Base-by-base conservation (phyloP, 129 eudicot species). In the Silybum marianum region DNA sequence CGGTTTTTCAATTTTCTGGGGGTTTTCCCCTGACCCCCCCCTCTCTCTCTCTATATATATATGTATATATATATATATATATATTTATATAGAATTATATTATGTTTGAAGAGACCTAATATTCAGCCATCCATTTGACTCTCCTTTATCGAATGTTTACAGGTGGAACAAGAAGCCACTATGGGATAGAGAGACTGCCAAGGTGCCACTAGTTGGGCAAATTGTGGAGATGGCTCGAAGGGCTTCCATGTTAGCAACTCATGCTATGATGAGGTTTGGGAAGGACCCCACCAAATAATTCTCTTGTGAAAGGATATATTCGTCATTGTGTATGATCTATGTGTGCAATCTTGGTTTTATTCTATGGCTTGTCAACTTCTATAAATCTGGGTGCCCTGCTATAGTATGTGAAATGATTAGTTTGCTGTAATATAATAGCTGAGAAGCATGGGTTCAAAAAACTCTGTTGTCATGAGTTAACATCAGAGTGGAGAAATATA, bases 121-220 rank as follows among this genome's bases (percentile, higher is more conserved):
- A 60, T 60, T n/a, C 24, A 19, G 22, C 58, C 48, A 19, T n/a
- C 13, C 8, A 16, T 18, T 54, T 18, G 65, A 54, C 65, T 54
- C 22, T 18, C 6, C 6, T 54, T 71, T 48, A 71, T 34, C 60
- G 42, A 54, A 82, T 60, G 40, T 72, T 32, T 66, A 48, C 79
- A 93, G 98, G 88, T 93, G 98, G 98, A 88, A 93, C 78, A 93
- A 93, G 88, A 91, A 93, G 75, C 98, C 98, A 0, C 19, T 93
- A 22, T 63, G 88, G 86, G 89, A 93, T 32, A 84, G 84, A 75
- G 94, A 93, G 65, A 88, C 93, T 13, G 84, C 91, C 13, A 79
- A 79, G 68, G 60, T 84, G 75, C 92, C 94, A 39, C 73, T 93
- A 44, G 85, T 91, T 75, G 98, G 98, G n/a, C 80, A 83, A 68